These are phyloP conservation scores for Podospora pseudocomata DNA, from an alignment of 495 filamentous ascomycete genomes.

Conservation along the genomic window DNA sequence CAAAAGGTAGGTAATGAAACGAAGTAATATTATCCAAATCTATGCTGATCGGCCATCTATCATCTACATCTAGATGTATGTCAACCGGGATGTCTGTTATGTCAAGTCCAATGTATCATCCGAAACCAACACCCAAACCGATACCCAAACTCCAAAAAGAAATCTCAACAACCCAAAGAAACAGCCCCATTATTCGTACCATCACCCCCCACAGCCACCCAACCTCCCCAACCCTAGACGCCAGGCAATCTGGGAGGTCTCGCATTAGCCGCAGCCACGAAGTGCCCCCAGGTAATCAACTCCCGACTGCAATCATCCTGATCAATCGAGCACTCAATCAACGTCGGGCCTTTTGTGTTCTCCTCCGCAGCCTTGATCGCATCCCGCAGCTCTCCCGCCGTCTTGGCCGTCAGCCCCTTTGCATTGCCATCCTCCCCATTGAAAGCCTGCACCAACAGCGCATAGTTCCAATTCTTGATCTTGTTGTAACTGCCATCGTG, in stretches of 20 bases:
- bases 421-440: slow-evolving; percentile 22
- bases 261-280: slow-evolving; percentile 26
- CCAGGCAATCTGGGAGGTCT: slow-evolving; percentile 14
- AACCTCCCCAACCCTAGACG: not conserved
- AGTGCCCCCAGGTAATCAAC: slow-evolving; percentile 31
- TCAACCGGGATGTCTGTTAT: not conserved
- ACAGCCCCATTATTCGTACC: not conserved
- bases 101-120: not conserved
- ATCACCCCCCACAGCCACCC: not conserved
- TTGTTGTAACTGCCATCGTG: slow-evolving; percentile 38
- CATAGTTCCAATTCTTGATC: slow-evolving; percentile 31
- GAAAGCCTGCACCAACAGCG: slow-evolving; percentile 23
- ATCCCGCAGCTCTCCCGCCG: slow-evolving; percentile 22
- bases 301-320: slow-evolving; percentile 28
- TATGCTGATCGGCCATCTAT: not conserved
- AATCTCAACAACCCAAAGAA: not conserved
- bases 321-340: slow-evolving; percentile 28
- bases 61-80: not conserved
- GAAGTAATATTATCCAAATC: not conserved
- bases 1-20: too few relatives aligned
- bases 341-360: slow-evolving; percentile 21
- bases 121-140: not conserved
- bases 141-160: not conserved
- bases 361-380: slow-evolving; percentile 13
- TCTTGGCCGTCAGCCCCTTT: slow-evolving; percentile 20